A percentile compares a stretch with the other conserved stretches of the same genome.
phyloP scores from a whole-genome alignment of 257 asterid genomes.

The Ophiorrhiza pumila region DNA sequence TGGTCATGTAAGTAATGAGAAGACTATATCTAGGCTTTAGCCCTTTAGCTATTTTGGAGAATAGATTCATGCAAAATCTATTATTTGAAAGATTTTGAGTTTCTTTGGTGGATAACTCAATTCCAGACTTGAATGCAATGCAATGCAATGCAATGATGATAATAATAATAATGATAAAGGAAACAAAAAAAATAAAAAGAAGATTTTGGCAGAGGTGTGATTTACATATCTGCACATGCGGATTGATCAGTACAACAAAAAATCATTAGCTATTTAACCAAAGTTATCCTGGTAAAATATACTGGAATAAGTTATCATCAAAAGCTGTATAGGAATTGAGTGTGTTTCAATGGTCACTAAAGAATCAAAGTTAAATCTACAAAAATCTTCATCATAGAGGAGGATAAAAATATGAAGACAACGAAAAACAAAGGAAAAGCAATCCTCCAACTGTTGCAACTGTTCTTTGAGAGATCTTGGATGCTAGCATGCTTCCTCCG shows the following conservation, averaged over 20 bases:
- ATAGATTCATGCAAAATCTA: too few species aligned
- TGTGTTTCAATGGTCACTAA: conserved; percentile 2
- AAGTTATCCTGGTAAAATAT: not conserved
- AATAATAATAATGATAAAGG: not conserved
- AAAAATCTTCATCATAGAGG: conserved; percentile 51
- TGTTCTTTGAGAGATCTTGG: conserved; percentile 91
- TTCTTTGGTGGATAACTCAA: not conserved
- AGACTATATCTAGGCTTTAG: too few species aligned
- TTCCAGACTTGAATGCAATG: not conserved
- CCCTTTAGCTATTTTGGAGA: too few species aligned
- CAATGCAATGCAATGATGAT: too few species aligned
- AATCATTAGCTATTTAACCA: not conserved
- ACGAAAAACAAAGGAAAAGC: conserved; percentile 83
- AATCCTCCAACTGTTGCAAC: conserved; percentile 89
- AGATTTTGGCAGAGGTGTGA: not conserved
- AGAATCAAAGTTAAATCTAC: conserved; percentile 30
- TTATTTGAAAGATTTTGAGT: too few species aligned
- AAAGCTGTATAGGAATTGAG: not conserved
- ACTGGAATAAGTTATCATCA: not conserved
- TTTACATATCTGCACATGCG: not conserved
- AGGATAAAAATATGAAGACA: conserved; percentile 87
- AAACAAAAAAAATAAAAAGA: not conserved
- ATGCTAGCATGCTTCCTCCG: conserved; percentile 97
- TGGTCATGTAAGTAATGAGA: too few species aligned
- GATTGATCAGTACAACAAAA: conserved; percentile 7